phyloP scores from a whole-genome alignment of 2,329 filamentous ascomycete species.

The Hypoxylon sp. region DNA sequence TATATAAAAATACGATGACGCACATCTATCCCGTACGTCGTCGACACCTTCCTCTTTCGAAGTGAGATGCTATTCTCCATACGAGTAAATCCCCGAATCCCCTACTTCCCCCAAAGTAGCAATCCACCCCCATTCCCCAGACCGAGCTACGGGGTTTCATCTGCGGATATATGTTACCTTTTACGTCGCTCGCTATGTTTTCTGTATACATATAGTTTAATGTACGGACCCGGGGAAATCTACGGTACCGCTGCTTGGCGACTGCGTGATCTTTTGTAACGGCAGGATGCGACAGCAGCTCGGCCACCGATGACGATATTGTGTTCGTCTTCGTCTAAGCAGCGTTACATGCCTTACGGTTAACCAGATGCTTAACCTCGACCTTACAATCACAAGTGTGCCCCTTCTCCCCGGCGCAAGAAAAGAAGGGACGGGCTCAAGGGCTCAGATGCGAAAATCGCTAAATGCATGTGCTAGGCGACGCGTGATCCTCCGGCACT shows the following conservation, averaged over 20 bases:
- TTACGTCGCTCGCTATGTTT: neutral
- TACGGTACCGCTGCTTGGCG: no score
- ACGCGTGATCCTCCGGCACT: constrained; percentile 16
- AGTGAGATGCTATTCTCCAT: neutral
- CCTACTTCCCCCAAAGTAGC: neutral
- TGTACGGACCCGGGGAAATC: no score
- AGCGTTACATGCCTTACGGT: neutral
- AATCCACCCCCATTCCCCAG: neutral
- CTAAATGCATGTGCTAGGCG: neutral
- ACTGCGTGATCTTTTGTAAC: neutral
- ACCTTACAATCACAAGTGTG: neutral
- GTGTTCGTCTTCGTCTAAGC: neutral
- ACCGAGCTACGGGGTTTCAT: neutral
- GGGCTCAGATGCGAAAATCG: neutral
- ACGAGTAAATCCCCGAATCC: neutral
- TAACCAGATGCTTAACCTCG: neutral
- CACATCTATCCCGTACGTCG: neutral
- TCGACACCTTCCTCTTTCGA: neutral
- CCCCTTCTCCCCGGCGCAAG: neutral
- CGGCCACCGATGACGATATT: neutral
- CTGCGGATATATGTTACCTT: neutral
- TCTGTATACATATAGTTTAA: neutral
- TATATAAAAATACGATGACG: neutral
- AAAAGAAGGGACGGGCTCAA: neutral
- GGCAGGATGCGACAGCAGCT: neutral